Percentiles rank a stretch among this genome's conserved stretches.
Conservation (phyloP, 441 rosid species). For the Jatropha multifida region DNA sequence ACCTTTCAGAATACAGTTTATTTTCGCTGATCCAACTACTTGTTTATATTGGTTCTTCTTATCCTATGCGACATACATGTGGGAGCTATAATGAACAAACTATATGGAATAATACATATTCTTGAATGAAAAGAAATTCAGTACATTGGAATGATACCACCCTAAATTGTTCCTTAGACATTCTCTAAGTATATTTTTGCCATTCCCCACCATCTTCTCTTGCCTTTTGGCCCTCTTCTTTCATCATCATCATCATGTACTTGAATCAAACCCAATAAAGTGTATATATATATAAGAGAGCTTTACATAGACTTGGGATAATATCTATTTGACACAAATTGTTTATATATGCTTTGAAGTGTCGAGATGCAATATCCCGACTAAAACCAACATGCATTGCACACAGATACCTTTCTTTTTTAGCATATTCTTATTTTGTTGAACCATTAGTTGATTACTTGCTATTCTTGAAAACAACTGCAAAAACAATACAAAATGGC, state of each 20-base stretch:
- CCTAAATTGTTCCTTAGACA: conserved; percentile 6
- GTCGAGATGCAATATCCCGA: background rate
- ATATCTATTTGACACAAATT: background rate
- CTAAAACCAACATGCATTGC: background rate
- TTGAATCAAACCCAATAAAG: background rate
- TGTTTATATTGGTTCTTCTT: too few relatives aligned
- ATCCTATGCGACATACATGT: background rate
- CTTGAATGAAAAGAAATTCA: background rate
- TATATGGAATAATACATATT: background rate
- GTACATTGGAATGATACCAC: background rate
- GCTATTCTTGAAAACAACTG: conserved; percentile 7
- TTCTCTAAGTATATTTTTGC: background rate
- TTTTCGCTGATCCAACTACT: too few relatives aligned
- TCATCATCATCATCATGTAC: background rate
- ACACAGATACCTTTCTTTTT: background rate
- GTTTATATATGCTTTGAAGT: background rate
- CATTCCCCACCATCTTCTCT: conserved; percentile 5
- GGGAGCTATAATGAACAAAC: background rate
- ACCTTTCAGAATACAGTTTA: too few relatives aligned
- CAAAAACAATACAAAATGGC: background rate
- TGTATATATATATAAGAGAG: too few relatives aligned
- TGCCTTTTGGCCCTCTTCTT: background rate
- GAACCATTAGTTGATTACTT: background rate
- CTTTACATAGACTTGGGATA: too few relatives aligned
- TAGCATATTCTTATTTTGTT: background rate